Evolutionary conservation across 345 rosid species (phyloP), one percentile per base, ranked within the genome.

Genomic region (Salix udensis): DNA sequence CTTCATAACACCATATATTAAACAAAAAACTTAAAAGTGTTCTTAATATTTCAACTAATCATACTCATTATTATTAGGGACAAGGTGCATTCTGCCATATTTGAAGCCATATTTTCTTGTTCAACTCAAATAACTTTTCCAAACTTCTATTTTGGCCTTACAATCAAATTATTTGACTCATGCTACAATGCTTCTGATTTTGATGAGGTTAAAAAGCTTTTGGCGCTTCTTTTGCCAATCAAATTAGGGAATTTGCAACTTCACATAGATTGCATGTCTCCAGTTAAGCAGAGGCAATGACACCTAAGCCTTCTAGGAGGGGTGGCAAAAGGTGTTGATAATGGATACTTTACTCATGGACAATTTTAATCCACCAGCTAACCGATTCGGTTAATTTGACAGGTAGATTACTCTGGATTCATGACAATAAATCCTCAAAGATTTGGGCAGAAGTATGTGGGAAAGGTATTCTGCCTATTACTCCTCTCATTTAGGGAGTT

Each of bases 381-480:
- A 60, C 28, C 0, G 23, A n/a, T 76, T 28, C 28, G 66, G 48
- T 73, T 87, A 67, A 64, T 79, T 82, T 78, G 65, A 76, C 91
- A 93, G 97, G 97, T 93, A 65, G 99, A 96, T 80, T 96, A 96
- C 87, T 93, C 99, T 50, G 99, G 97, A 71, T 96, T 91, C 79
- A 96, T 93, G 98, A 96, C 99, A 42, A 91, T 96, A 85, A 96
- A 96, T 89, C 97, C 99, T 82, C 99, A 96, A 82, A 89, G 92
- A 76, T 96, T 96, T 87, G 99, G 99, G 79, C 99, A 96, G 82
- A 96, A 96, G 80, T 96, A 89, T 86, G 99, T 96, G 67, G 97
- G 99, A 69, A 96, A 96, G 99, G 98, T 93, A 89, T 67, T 61
- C 73, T 26, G 24, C 62, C 61, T 60, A 53, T 81, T 72, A 24